A percentile compares a stretch with the other conserved stretches of the same genome.
These are phyloP conservation scores for Pichia sp. DNA, from an alignment of 1,139 yeast genomes.

Conservation along the genomic window DNA sequence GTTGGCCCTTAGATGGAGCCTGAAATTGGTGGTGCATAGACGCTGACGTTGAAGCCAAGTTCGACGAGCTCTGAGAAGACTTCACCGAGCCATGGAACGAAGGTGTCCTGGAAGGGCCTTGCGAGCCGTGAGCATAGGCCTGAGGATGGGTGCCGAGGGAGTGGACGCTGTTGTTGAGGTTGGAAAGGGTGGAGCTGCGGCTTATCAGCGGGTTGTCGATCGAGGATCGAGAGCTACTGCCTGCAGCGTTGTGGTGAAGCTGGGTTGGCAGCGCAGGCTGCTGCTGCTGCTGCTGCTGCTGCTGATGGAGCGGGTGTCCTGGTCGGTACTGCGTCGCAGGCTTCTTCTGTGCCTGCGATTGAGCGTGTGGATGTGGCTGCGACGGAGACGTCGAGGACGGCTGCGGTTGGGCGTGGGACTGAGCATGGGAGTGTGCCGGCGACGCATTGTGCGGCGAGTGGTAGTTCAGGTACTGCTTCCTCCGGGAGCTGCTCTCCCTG, in stretches of 20 bases:
- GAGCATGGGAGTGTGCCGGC: not conserved
- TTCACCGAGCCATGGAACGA: not conserved
- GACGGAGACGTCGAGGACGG: not conserved
- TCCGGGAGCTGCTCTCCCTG: not conserved
- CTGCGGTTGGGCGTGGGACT: not conserved
- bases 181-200: not conserved
- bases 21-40: not conserved
- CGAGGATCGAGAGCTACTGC: not conserved
- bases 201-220: not conserved
- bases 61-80: not conserved
- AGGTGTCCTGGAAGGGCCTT: not conserved
- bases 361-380: not conserved
- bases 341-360: not conserved
- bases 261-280: not conserved
- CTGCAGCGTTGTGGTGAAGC: not conserved
- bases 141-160: not conserved
- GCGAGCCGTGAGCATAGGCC: not conserved
- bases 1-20: not conserved
- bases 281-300: no score
- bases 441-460: not conserved
- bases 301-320: not conserved
- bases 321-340: not conserved
- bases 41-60: not conserved
- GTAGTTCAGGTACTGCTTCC: constrained; percentile 3
- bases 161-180: not conserved